These are phyloP conservation scores for Panaeolus cyanescens DNA, from an alignment of 768 basidiomycete genomes.

Conservation along the genomic window DNA sequence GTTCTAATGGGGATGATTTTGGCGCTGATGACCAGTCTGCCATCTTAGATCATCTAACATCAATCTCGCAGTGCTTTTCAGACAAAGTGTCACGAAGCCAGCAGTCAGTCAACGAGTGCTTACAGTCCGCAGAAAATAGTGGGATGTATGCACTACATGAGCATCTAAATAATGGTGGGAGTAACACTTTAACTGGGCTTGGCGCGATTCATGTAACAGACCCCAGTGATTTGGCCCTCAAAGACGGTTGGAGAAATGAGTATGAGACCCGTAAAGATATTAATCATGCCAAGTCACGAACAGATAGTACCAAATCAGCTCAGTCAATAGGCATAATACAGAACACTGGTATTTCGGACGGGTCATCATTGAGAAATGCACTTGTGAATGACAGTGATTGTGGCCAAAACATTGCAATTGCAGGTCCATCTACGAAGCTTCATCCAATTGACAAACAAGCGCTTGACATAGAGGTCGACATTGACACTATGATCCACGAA, in stretches of 20 bases:
- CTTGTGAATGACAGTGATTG: neutral
- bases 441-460: neutral
- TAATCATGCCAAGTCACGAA: no score
- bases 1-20: slow-evolving; percentile 3
- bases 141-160: neutral
- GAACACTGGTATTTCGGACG: no score
- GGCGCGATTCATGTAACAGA: no score
- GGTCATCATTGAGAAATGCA: slow-evolving; percentile 1
- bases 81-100: neutral
- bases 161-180: neutral
- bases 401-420: no score
- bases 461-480: slow-evolving; percentile 5
- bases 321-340: no score
- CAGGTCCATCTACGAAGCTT: no score
- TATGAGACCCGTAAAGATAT: neutral
- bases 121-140: neutral
- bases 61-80: neutral
- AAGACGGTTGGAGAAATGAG: neutral
- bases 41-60: neutral
- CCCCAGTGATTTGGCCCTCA: neutral
- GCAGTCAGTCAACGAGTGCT: neutral
- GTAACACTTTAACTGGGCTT: neutral
- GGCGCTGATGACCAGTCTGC: neutral
- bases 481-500: slow-evolving; percentile 18
- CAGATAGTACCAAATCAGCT: no score